Percentiles rank a stretch among this genome's conserved stretches.
These are phyloP conservation scores for Calvatia gigantea DNA, from an alignment of 768 basidiomycete species.

Conservation along the genomic window DNA sequence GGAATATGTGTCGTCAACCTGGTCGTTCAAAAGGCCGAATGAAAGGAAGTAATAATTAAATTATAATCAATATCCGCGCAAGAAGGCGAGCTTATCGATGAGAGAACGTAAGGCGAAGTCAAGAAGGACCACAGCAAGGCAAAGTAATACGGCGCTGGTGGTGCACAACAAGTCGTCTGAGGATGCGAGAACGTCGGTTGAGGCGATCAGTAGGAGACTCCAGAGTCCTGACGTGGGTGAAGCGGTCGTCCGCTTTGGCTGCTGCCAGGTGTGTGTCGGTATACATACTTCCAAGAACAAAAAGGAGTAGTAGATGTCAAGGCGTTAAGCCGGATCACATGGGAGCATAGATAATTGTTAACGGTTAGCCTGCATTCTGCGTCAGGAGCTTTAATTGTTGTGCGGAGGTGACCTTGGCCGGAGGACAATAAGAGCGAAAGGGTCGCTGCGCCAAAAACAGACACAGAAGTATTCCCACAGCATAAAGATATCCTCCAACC, in stretches of 20 bases:
- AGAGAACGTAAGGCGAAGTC: neutral
- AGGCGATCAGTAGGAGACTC: slow-evolving; percentile 4
- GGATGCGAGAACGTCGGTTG: neutral
- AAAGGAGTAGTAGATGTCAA: slow-evolving; percentile 17
- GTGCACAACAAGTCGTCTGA: neutral
- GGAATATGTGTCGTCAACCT: slow-evolving; percentile 1
- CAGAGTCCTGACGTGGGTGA: slow-evolving; percentile 7
- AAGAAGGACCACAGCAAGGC: neutral
- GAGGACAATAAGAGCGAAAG: neutral
- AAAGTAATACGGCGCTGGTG: neutral
- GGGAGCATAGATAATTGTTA: neutral
- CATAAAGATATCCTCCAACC: too few relatives aligned
- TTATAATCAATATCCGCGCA: neutral
- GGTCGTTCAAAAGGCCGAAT: neutral
- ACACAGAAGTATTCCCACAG: too few relatives aligned
- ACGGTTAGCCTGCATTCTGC: neutral
- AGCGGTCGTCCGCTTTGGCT: neutral
- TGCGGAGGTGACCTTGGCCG: neutral
- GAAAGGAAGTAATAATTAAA: slow-evolving; percentile 1
- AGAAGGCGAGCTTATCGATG: slow-evolving; percentile 8
- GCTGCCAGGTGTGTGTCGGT: neutral
- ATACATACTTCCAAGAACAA: slow-evolving; percentile 18
- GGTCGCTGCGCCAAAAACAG: neutral
- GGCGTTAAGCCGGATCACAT: slow-evolving; percentile 4
- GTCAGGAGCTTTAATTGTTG: slow-evolving; percentile 3